Evolutionary conservation across 2,329 filamentous ascomycete species (phyloP).

Genomic region (Emmonsiellopsis sp.): DNA sequence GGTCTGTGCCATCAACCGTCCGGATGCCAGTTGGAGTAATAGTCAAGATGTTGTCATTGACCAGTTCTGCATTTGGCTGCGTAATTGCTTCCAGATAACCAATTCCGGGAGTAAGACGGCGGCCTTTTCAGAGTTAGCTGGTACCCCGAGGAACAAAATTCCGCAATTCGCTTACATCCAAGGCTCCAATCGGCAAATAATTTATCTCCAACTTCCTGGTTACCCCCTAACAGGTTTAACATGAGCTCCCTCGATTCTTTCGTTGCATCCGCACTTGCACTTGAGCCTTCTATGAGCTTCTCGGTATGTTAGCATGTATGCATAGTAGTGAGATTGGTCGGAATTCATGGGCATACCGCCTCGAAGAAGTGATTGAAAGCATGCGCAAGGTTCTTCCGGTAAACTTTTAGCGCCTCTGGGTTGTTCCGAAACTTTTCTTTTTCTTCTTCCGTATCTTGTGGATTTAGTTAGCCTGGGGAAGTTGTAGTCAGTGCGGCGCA

Average conservation of each 20-base stretch:
- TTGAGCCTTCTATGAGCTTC: background rate
- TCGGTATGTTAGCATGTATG: background rate
- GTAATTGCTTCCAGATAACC: constrained; percentile 42
- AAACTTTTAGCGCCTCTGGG: background rate
- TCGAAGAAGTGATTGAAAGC: background rate
- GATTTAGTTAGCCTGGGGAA: background rate
- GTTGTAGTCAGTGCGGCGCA: background rate
- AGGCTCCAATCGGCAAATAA: constrained; percentile 14
- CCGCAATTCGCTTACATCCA: constrained; percentile 28
- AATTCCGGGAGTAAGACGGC: constrained; percentile 40
- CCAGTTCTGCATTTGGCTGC: constrained; percentile 24
- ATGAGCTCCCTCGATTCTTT: constrained; percentile 6
- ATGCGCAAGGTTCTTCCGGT: background rate
- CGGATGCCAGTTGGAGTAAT: constrained; percentile 21
- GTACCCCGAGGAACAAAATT: background rate
- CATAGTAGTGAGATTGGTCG: background rate
- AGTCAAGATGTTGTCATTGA: constrained; percentile 20
- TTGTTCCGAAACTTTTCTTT: background rate
- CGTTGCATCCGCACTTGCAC: background rate
- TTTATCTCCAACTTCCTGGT: background rate
- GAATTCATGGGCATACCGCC: background rate
- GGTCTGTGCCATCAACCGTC: constrained; percentile 6
- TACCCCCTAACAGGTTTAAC: constrained; percentile 11
- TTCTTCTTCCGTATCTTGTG: background rate
- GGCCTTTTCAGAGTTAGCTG: background rate